Evolutionary conservation across 768 basidiomycete genomes (phyloP), one percentile per base, ranked within the genome.

Genomic region (Kwoniella bestiolae): DNA sequence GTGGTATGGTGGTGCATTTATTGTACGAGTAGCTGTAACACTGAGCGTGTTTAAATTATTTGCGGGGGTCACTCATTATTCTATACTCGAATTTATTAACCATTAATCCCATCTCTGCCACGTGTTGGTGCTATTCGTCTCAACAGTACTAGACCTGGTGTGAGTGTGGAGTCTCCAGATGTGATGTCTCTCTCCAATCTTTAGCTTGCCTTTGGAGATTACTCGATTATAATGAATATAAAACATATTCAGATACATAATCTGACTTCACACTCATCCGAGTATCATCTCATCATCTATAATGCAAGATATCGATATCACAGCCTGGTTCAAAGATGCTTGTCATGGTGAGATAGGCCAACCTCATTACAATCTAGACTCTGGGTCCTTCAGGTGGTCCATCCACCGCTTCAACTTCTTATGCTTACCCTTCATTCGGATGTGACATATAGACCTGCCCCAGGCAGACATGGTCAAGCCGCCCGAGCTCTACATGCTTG

Each of bases 401-500:
- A 44, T 23, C 34, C 35, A 23, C 28, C 5, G 6, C 49, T 47
- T 47, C n/a, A 47, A 5, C n/a, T 47, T 21, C 45, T 21, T 47
- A n/a, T 47, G 45, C n/a, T n/a, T n/a, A n/a, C n/a, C n/a, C n/a
- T n/a, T 21, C 6, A 47, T 47, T 11, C 14, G 14, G 6, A 47
- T 21, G 14, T 21, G 46, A 25, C 26, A 14, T 51, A 11, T 21
- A 86, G 91, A 87, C 45, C 87, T 95, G 86, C 83, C 85, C 31
- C 82, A 85, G 0, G 87, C 87, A 12, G 84, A 84, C 38, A 82
- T 92, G 63, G 65, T 93, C 5, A 84, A 91, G 34, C 87, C 87
- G 72, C 85, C 88, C 0, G 86, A 85, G 31, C 89, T 92, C 70
- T 86, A 87, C 18, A 83, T 95, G 51, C 86, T 89, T 66, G 94